Percentiles rank a stretch among this genome's conserved stretches.
These are phyloP conservation scores for Wickerhamomyces tratensis DNA, from an alignment of 805 yeast genomes.

Conservation along the genomic window DNA sequence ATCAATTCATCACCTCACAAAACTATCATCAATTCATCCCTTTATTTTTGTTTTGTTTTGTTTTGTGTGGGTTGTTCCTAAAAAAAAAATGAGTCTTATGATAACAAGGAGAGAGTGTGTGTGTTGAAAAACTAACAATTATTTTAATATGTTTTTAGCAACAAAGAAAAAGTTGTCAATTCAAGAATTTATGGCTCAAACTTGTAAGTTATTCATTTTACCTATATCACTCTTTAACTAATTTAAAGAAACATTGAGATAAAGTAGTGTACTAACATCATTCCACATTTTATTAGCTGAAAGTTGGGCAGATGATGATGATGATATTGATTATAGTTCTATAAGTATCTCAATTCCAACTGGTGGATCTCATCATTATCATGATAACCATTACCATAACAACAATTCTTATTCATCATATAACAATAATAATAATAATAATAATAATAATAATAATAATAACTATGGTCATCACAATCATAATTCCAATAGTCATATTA, in stretches of 20 bases:
- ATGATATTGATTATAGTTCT: conserved; percentile 46
- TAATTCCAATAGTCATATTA: not conserved
- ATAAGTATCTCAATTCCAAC: conserved; percentile 35
- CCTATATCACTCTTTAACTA: not conserved
- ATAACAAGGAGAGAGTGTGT: too few relatives aligned
- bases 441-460: not conserved
- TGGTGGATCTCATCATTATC: conserved; percentile 6
- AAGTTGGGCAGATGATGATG: conserved; percentile 69
- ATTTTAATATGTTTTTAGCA: conserved; percentile 3
- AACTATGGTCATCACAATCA: not conserved
- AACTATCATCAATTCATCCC: too few relatives aligned
- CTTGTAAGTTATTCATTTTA: conserved; percentile 7
- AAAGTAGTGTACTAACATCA: not conserved
- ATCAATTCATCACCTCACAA: too few relatives aligned
- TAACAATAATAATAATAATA: conserved; percentile 3
- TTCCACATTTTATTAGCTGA: conserved; percentile 20
- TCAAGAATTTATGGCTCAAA: conserved; percentile 12
- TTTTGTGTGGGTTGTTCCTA: too few relatives aligned
- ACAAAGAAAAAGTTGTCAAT: conserved; percentile 16
- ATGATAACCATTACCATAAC: not conserved
- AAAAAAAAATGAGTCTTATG: too few relatives aligned
- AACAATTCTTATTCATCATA: not conserved
- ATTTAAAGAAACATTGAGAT: too few relatives aligned
- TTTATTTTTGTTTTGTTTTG: too few relatives aligned
- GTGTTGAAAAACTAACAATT: too few relatives aligned